phyloP scores from a whole-genome alignment of 192 early-diverging fungal species.

The Coemansia sp. region DNA sequence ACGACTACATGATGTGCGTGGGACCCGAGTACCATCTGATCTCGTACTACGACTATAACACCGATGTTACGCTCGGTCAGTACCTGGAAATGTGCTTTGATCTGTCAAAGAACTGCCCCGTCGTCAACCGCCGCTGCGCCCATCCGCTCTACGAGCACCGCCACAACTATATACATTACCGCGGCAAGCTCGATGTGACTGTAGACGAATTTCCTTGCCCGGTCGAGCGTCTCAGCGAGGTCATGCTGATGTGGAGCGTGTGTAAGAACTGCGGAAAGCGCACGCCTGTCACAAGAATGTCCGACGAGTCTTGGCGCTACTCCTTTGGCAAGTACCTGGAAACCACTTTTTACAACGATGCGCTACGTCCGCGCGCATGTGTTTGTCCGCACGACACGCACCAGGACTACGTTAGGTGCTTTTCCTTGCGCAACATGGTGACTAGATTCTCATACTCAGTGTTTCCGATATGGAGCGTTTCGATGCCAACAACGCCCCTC shows the following conservation, averaged over 20 bases:
- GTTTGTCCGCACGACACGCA: conserved; percentile 83
- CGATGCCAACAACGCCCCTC: conserved; percentile 40
- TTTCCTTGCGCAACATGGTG: conserved; percentile 72
- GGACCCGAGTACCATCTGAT: conserved; percentile 78
- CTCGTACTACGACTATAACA: conserved; percentile 67
- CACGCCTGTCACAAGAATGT: conserved; percentile 77
- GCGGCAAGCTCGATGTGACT: conserved; percentile 73
- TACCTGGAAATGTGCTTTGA: conserved; percentile 83
- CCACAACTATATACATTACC: conserved; percentile 84
- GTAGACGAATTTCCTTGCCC: conserved; percentile 64
- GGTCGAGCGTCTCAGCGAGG: conserved; percentile 67
- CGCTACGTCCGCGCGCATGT: conserved; percentile 63
- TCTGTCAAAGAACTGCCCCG: conserved; percentile 63
- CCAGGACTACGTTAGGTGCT: conserved; percentile 82
- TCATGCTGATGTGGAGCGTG: conserved; percentile 87
- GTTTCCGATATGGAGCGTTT: conserved; percentile 44
- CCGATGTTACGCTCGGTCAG: conserved; percentile 85
- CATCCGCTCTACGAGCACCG: conserved; percentile 79
- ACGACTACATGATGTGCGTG: conserved; percentile 57
- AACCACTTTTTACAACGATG: conserved; percentile 79
- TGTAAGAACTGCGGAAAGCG: conserved; percentile 73
- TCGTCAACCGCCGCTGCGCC: conserved; percentile 64
- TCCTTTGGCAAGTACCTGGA: conserved; percentile 99
- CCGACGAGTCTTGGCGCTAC: conserved; percentile 86
- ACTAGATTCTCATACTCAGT: conserved; percentile 74